Evolutionary conservation across 139 green algal genomes (phyloP), one percentile per base, ranked within the genome.

Genomic region (Ettlia oleoabundans): DNA sequence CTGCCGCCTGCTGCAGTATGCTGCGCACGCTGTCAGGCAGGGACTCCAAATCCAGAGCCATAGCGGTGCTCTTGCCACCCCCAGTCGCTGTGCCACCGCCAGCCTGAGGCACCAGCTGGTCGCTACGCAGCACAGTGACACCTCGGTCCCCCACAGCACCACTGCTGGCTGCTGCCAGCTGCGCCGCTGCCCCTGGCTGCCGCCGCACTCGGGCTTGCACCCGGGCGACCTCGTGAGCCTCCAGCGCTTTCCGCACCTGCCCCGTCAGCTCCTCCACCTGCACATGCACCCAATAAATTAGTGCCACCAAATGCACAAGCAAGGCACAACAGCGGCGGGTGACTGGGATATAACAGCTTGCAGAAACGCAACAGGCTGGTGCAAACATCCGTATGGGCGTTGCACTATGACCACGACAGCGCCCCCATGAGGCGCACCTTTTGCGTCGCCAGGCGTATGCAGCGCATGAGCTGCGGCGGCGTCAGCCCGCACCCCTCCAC

Each of bases 401-500:
- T n/a, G n/a, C n/a, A n/a, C n/a, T n/a, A n/a, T 28, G 55, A 5
- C 18, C 15, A 22, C 55, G 21, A 5, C 55, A 65, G 55, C 55
- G 21, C 18, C 15, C 32, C 32, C 51, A 58, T 15, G 15, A 58
- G 10, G 15, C 47, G 47, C 47, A 79, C 72, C 52, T 79, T 67
- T 3, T 66, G 53, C 0, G 72, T 80, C 58, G 81, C 88, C 33
- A 89, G 35, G 26, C 83, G 62, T 7, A 89, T 65, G 76, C 90
- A 87, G 5, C 62, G 76, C 72, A 89, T 61, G 13, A 96, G 71
- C 86, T 95, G 80, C 30, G 72, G 15, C 3, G 76, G 35, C 9
- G 63, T 73, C 22, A 97, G 78, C 1, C 89, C 92, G 42, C 91
- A 81, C 37, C 93, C 92, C 15, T 89, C 83, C 6, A 87, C 85